phyloP scores from a whole-genome alignment of 2,329 filamentous ascomycete species.

The Endothia cerciana region DNA sequence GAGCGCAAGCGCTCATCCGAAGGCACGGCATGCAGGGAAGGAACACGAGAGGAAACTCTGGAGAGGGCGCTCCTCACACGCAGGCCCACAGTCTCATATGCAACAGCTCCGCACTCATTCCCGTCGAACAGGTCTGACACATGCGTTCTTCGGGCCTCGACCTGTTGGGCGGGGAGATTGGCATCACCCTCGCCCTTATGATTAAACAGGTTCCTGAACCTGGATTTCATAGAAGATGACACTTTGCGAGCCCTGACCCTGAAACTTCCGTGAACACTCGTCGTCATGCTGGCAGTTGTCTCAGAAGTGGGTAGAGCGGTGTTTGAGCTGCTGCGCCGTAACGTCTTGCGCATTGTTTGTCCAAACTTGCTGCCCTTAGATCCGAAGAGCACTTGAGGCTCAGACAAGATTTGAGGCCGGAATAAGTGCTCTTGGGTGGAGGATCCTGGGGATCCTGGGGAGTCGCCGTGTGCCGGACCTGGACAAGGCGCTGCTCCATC shows the following conservation, averaged over 20 bases:
- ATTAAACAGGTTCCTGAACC: constrained; percentile 61
- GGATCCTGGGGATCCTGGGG: constrained; percentile 36
- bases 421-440: constrained; percentile 4
- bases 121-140: constrained; percentile 32
- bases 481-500: constrained; percentile 22
- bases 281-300: constrained; percentile 24
- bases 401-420: constrained; percentile 39
- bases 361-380: constrained; percentile 42
- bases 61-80: constrained; percentile 40
- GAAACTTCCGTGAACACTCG: constrained; percentile 42
- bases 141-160: constrained; percentile 48
- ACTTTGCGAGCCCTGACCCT: constrained; percentile 62
- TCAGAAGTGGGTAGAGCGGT: constrained; percentile 19
- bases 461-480: constrained; percentile 36
- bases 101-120: constrained; percentile 21
- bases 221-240: constrained; percentile 64
- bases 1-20: constrained; percentile 53
- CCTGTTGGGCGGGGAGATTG: constrained; percentile 55
- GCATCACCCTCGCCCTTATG: constrained; percentile 42
- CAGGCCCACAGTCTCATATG: constrained; percentile 28
- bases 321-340: constrained; percentile 50
- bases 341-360: constrained; percentile 51
- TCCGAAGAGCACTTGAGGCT: constrained; percentile 50
- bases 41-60: constrained; percentile 52
- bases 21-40: constrained; percentile 53